Evolutionary conservation across 176 grass and related monocot genomes (phyloP).

Genomic region (Oryza glaberrima): DNA sequence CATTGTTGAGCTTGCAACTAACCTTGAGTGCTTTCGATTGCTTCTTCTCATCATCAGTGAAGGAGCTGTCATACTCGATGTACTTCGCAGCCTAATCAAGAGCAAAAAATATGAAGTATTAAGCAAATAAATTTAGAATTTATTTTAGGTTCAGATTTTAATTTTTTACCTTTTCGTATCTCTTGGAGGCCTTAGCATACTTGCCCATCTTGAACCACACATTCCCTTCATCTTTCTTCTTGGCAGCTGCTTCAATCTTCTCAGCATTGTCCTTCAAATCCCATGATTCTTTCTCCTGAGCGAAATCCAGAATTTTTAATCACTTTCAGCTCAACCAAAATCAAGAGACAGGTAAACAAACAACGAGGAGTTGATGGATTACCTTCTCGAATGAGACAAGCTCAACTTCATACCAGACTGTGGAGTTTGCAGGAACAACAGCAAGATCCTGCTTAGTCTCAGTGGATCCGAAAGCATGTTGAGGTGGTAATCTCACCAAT

Average conservation of each 20-base stretch:
- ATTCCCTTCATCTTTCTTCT: conserved; percentile 95
- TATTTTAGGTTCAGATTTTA: background rate
- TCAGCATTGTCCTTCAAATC: conserved; percentile 78
- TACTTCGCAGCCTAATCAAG: conserved; percentile 68
- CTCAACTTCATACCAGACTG: conserved; percentile 79
- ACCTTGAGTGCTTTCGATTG: conserved; percentile 72
- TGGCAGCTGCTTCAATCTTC: conserved; percentile 84
- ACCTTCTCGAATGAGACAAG: conserved; percentile 92
- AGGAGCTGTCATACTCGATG: conserved; percentile 75
- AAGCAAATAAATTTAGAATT: background rate
- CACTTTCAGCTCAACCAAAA: too few species aligned
- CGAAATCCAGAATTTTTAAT: background rate
- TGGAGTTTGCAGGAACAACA: conserved; percentile 65
- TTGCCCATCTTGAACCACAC: conserved; percentile 82
- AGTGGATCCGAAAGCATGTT: conserved; percentile 60
- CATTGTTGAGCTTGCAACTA: conserved; percentile 73
- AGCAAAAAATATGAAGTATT: background rate
- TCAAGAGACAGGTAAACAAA: background rate
- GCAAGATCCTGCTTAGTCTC: conserved; percentile 78
- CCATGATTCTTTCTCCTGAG: conserved; percentile 94
- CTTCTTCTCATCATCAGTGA: conserved; percentile 85
- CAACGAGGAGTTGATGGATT: background rate
- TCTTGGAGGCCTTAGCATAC: conserved; percentile 79
- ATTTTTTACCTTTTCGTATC: conserved; percentile 77
- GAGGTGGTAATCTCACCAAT: conserved; percentile 60